These are phyloP conservation scores for Jasminum sambac DNA, from an alignment of 257 asterid genomes.

Conservation along the genomic window DNA sequence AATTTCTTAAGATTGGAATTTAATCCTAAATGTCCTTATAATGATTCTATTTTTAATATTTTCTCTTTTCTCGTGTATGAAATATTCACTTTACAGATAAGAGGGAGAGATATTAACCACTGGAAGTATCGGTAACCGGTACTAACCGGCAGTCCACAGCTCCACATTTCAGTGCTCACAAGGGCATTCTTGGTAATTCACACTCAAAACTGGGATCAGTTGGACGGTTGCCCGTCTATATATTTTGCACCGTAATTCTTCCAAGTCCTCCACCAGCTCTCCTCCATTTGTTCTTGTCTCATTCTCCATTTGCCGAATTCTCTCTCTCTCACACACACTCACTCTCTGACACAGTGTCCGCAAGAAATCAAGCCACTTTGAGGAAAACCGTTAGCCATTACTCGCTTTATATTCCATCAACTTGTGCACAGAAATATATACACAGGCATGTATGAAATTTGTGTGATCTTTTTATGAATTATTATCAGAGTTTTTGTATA, in stretches of 20 bases:
- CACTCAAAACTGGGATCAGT: neutral
- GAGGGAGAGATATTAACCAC: neutral
- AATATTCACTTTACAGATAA: too few species aligned
- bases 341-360: slow-evolving; percentile 24
- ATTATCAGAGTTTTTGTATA: slow-evolving; percentile 19
- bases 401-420: slow-evolving; percentile 3
- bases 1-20: too few species aligned
- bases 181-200: neutral
- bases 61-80: neutral
- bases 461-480: slow-evolving; percentile 28
- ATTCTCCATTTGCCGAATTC: slow-evolving; percentile 18
- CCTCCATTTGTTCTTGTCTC: slow-evolving; percentile 27
- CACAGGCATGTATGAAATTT: slow-evolving; percentile 25
- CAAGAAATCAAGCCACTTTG: slow-evolving; percentile 24
- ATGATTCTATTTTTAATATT: too few species aligned
- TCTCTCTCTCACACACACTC: slow-evolving; percentile 9
- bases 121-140: neutral
- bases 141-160: neutral
- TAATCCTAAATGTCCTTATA: too few species aligned
- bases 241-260: neutral
- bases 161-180: neutral
- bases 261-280: slow-evolving; percentile 8
- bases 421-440: neutral
- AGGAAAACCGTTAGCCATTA: slow-evolving; percentile 33
- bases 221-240: slow-evolving; percentile 8